phyloP scores from a whole-genome alignment of 2,329 filamentous ascomycete genomes.

The Talaromyces atroroseus region DNA sequence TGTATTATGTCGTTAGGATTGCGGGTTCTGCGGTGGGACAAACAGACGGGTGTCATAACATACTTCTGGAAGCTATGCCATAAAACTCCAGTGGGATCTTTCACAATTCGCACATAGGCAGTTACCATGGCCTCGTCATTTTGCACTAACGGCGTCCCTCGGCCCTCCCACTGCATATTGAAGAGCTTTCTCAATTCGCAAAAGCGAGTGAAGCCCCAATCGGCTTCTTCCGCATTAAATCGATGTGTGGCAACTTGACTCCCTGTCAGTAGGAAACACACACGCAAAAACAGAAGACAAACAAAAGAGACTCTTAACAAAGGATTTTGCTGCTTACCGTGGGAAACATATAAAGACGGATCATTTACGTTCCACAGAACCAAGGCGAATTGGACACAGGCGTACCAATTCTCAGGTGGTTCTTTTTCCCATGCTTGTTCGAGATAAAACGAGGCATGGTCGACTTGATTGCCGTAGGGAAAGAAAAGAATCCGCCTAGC shows the following conservation, averaged over 20 bases:
- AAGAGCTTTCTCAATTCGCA: conserved; percentile 84
- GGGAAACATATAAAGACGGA: conserved; percentile 69
- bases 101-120: conserved; percentile 45
- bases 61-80: conserved; percentile 46
- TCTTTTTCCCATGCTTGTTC: conserved; percentile 81
- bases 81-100: conserved; percentile 45
- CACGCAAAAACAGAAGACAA: not conserved
- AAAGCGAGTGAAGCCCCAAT: conserved; percentile 99
- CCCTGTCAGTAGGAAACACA: conserved; percentile 2
- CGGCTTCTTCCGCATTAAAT: conserved; percentile 92
- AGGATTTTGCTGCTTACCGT: conserved; percentile 51
- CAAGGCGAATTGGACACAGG: conserved; percentile 90
- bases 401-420: conserved; percentile 89
- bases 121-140: conserved; percentile 44
- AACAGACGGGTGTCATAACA: conserved; percentile 10
- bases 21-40: not conserved
- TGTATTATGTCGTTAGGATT: conserved; percentile 18
- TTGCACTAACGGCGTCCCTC: conserved; percentile 51
- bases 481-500: conserved; percentile 88
- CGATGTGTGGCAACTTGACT: conserved; percentile 76
- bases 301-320: no score
- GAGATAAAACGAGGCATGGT: conserved; percentile 90
- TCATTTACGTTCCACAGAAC: conserved; percentile 93
- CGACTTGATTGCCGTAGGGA: conserved; percentile 88
- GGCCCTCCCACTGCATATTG: conserved; percentile 66